These are phyloP conservation scores for Pseudogymnoascus sp. DNA, from an alignment of 2,329 filamentous ascomycete genomes.

Conservation along the genomic window DNA sequence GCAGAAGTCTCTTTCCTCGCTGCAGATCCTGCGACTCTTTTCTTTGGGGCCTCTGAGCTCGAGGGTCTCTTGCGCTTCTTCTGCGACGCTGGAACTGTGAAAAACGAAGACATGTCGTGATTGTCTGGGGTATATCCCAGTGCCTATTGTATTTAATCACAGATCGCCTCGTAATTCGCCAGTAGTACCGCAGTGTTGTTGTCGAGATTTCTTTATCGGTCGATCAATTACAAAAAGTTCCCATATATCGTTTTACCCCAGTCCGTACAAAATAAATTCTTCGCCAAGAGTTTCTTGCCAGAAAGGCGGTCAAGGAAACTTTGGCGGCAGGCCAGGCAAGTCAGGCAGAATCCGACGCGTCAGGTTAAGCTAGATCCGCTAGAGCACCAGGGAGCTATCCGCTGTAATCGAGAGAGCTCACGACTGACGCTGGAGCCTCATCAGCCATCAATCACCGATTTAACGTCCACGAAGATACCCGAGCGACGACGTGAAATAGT, in stretches of 20 bases:
- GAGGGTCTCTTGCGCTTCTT: constrained; percentile 77
- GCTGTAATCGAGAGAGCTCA: constrained; percentile 2
- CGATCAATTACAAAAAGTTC: not conserved
- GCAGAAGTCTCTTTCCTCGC: constrained; percentile 36
- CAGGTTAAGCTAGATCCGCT: constrained; percentile 10
- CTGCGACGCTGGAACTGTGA: constrained; percentile 77
- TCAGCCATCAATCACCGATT: constrained; percentile 9
- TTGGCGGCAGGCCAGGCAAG: constrained; percentile 6
- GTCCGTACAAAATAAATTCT: constrained; percentile 10
- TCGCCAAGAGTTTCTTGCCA: constrained; percentile 10
- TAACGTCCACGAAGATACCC: constrained; percentile 3
- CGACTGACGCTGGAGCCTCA: constrained; percentile 9
- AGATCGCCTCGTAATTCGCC: not conserved
- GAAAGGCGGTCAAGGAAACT: constrained; percentile 8
- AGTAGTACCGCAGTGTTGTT: not conserved
- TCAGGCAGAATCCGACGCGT: constrained; percentile 11
- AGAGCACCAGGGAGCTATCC: constrained; percentile 10
- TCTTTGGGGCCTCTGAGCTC: constrained; percentile 48
- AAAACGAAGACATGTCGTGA: constrained; percentile 79
- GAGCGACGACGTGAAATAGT: constrained; percentile 19
- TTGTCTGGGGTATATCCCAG: constrained; percentile 1
- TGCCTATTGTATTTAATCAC: not conserved
- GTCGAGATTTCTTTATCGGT: not conserved
- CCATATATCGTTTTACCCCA: not conserved
- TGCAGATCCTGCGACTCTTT: constrained; percentile 42